phyloP scores from a whole-genome alignment of 2,329 filamentous ascomycete genomes.

The Cryphonectria nitschkei region DNA sequence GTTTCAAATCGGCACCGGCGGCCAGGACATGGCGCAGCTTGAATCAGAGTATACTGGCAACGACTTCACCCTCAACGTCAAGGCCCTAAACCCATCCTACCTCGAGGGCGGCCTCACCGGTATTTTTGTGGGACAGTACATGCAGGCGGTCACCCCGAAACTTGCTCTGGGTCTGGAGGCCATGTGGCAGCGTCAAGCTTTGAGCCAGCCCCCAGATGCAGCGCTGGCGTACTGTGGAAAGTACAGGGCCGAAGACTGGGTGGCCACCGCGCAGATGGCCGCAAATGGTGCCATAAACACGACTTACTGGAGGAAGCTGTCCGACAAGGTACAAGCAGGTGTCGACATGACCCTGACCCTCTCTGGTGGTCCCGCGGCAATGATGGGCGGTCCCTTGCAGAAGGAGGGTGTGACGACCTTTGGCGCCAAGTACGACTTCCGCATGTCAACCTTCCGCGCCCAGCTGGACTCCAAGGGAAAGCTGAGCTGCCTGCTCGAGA shows the following conservation, averaged over 20 bases:
- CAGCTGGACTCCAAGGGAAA: constrained; percentile 96
- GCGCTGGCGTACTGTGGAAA: constrained; percentile 86
- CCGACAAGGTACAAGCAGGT: constrained; percentile 94
- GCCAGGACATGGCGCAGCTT: constrained; percentile 87
- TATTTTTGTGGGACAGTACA: constrained; percentile 93
- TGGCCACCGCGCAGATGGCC: constrained; percentile 87
- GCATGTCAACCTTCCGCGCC: constrained; percentile 90
- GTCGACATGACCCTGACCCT: constrained; percentile 92
- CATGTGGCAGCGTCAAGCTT: constrained; percentile 86
- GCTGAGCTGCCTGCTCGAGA: constrained; percentile 90
- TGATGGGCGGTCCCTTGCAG: constrained; percentile 76
- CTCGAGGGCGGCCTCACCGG: constrained; percentile 92
- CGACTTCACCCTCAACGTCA: constrained; percentile 92
- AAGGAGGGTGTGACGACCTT: constrained; percentile 91
- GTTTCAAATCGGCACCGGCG: constrained; percentile 77
- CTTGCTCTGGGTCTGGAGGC: constrained; percentile 88
- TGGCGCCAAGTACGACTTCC: constrained; percentile 98
- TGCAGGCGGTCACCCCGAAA: constrained; percentile 87
- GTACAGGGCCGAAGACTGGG: constrained; percentile 92
- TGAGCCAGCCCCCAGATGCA: constrained; percentile 87
- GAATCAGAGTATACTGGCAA: constrained; percentile 94
- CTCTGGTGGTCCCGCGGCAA: constrained; percentile 63
- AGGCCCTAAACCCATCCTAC: constrained; percentile 92
- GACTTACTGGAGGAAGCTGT: constrained; percentile 91
- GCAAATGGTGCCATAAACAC: constrained; percentile 86